Base-by-base conservation (phyloP, 2,329 filamentous ascomycete genomes). In the Hypoxylon sp. region DNA sequence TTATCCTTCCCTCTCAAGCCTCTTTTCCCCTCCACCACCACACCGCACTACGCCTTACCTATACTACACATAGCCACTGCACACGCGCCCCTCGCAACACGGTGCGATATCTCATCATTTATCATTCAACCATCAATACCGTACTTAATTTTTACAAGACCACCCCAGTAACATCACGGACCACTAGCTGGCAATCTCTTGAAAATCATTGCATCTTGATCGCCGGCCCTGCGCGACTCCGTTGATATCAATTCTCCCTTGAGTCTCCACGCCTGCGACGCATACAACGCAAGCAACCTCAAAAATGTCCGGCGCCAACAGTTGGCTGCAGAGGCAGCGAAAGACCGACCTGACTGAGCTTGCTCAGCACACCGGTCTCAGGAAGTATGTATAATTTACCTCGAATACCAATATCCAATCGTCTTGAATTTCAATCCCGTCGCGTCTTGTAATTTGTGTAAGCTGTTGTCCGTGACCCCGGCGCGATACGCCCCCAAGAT, bases 301-400 rank as follows among this genome's bases (percentile, higher is more conserved):
- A 26, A 85, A 77, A 73, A 92, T 92, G 89, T 88, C 88, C 67
- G 80, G 81, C 72, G 81, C 80, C 71, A 88, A 90, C 76, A 87
- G 88, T 72, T 97, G 91, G 88, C 85, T 97, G 77, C 87, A 89
- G 79, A 85, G 86, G 78, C 91, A 96, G 85, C 90, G 91, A 82
- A 97, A 97, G 85, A 85, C 84, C 72, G 92, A 95, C 70, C 86
- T 97, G 60, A 79, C 88, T 72, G 90, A 92, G 68, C 84, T 96
- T 67, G 92, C 93, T 64, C 87, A 92, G 70, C 81, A 84, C 48
- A 85, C 91, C 67, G 90, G 90, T 62, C 82, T 95, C 57, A 84
- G 87, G 76, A 86, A 91, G 93, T 96, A 87, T 75, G 89, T 86
- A 66, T 30, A 14, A 36, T 49, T 42, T 38, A 52, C n/a, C 56